phyloP scores from a whole-genome alignment of 1,139 yeast species.

The Pichia sp. region DNA sequence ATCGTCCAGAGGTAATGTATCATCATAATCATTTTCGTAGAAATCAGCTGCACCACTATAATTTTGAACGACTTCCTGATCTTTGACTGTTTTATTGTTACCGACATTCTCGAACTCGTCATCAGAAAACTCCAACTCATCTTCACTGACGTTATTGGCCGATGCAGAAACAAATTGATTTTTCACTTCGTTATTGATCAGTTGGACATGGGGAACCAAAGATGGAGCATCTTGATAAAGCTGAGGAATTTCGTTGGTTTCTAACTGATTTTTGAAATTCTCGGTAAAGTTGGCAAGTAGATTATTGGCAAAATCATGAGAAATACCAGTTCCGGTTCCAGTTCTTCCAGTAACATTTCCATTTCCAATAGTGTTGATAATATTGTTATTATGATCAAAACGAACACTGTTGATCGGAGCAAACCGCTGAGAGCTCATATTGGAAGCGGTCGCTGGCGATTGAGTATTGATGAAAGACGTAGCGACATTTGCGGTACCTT shows the following conservation, averaged over 20 bases:
- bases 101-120: conserved; percentile 6
- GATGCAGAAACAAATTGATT: too few species aligned
- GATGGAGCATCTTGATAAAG: conserved; percentile 1
- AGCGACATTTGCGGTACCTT: too few species aligned
- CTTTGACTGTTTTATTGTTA: not conserved
- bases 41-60: too few species aligned
- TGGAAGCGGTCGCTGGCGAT: too few species aligned
- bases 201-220: too few species aligned
- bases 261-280: conserved; percentile 5
- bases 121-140: conserved; percentile 4
- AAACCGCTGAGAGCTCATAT: too few species aligned
- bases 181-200: too few species aligned
- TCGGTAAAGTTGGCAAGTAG: conserved; percentile 4
- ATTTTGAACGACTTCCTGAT: not conserved
- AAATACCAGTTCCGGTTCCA: conserved; percentile 1
- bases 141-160: not conserved
- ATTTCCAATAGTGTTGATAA: not conserved
- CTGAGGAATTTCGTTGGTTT: conserved; percentile 2
- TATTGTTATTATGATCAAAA: not conserved
- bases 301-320: conserved; percentile 1
- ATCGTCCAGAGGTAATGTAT: conserved; percentile 12
- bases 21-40: not conserved
- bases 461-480: too few species aligned
- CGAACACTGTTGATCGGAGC: too few species aligned
- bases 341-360: not conserved